Evolutionary conservation across 192 early-diverging fungal species (phyloP), one percentile per base, ranked within the genome.

Genomic region (Chytriomyces confervae): DNA sequence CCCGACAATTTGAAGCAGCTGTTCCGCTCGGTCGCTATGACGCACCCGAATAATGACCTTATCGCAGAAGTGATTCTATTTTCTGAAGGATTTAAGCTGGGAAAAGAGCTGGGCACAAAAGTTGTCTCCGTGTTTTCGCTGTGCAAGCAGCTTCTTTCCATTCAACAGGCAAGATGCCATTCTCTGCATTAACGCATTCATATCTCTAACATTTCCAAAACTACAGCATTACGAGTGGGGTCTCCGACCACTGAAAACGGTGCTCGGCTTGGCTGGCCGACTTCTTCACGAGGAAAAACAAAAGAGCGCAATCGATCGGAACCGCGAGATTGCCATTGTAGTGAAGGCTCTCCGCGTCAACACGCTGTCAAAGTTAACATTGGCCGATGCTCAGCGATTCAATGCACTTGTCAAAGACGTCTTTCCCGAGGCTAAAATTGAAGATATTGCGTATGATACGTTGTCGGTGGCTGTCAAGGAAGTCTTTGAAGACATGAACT

Each of bases 1-100:
- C 89, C 89, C 20, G 89, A 90, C 75, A 90, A 90, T 62, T 67
- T 90, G 18, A 90, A 90, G 72, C 89, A 90, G 68, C 66, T 90
- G 60, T 90, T 90, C 76, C 75, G 89, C 10, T 87, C 87, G 9
- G 84, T 90, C 36, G 89, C 89, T 29, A 90, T 90, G 89, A 90
- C 89, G 2, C 84, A 89, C 75, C 89, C 89, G 11, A 75, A 90
- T 70, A 89, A 90, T 69, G 89, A 90, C 50, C 79, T 89, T 5
- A 90, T 90, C 69, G 81, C 83, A 10, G 89, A 88, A 67, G 89
- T 90, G 7, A 90, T 90, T 65, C 65, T 90, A 48, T 86, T 87
- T 76, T 83, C 87, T 7, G 89, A 90, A 81, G 89, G 89, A 43
- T 90, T 90, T 76, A 86, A 83, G 50, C 69, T 77, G 5, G 89